Evolutionary conservation across 306 rosid species (phyloP).

Genomic region (Trichosanthes truncata): DNA sequence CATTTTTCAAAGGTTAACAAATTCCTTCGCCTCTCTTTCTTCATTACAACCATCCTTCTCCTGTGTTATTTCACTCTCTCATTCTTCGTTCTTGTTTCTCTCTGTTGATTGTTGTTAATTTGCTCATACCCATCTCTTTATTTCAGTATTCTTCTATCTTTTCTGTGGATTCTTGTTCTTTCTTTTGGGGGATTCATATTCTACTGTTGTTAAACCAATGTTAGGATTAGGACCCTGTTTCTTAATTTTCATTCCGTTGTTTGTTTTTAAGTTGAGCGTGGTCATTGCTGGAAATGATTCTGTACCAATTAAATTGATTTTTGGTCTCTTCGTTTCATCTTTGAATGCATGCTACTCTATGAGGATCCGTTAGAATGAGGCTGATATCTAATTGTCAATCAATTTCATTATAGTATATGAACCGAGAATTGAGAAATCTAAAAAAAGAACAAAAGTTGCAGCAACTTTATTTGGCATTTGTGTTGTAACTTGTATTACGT

Average conservation of each 20-base stretch:
- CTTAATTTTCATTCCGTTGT: neutral
- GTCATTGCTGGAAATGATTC: neutral
- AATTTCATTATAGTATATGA: neutral
- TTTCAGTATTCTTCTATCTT: neutral
- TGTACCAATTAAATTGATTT: no score
- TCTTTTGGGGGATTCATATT: neutral
- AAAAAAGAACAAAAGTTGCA: neutral
- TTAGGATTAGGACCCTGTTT: neutral
- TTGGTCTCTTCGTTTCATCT: no score
- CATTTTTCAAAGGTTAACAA: neutral
- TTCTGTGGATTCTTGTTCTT: neutral
- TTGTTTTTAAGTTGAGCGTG: neutral
- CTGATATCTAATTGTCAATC: neutral
- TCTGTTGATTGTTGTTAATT: neutral
- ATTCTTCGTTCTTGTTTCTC: neutral
- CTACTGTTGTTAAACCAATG: neutral
- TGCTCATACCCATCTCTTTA: neutral
- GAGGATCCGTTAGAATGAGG: neutral
- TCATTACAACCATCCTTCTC: neutral
- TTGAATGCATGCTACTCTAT: neutral
- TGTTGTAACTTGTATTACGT: neutral
- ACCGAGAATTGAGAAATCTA: neutral
- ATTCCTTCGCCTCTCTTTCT: slow-evolving; percentile 3
- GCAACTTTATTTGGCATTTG: neutral
- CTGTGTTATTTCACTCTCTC: no score